A percentile compares a stretch with the other conserved stretches of the same genome.
Conservation (phyloP, 176 grass and related monocot species). For the Phyllostachys edulis region DNA sequence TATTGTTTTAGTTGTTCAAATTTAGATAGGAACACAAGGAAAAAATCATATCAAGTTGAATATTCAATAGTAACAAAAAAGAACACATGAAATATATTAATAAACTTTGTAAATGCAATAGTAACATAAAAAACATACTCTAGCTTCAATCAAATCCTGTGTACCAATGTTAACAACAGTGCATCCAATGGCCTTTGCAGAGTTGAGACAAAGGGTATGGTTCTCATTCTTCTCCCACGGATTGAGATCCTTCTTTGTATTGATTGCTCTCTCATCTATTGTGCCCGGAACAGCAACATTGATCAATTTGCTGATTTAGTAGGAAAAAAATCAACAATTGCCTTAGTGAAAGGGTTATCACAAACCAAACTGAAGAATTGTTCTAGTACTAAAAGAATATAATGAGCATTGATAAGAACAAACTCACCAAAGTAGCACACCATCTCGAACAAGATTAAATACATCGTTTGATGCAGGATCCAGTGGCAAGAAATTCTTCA, state of each 20-base stretch:
- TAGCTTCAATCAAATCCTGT: conserved; percentile 95
- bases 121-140: conserved; percentile 51
- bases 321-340: conserved; percentile 15
- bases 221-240: conserved; percentile 99
- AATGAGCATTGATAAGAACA: neutral
- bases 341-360: conserved; percentile 3
- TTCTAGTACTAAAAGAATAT: neutral
- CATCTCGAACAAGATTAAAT: conserved; percentile 79
- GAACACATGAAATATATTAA: neutral
- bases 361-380: neutral
- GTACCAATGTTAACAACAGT: conserved; percentile 98
- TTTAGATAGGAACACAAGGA: neutral
- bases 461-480: conserved; percentile 64
- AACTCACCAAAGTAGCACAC: conserved; percentile 91
- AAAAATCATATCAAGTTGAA: neutral
- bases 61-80: neutral
- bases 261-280: conserved; percentile 97
- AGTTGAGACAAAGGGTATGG: conserved; percentile 95
- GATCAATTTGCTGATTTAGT: conserved; percentile 85
- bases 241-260: conserved; percentile 81
- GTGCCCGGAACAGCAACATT: conserved; percentile 93
- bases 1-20: conserved; percentile 14
- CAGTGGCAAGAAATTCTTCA: conserved; percentile 90
- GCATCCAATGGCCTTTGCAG: conserved; percentile 97
- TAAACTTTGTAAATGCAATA: neutral